Percentiles rank a stretch among this genome's conserved stretches.
Conservation (phyloP, 2,329 filamentous ascomycete species). For the Curvularia spicifera region DNA sequence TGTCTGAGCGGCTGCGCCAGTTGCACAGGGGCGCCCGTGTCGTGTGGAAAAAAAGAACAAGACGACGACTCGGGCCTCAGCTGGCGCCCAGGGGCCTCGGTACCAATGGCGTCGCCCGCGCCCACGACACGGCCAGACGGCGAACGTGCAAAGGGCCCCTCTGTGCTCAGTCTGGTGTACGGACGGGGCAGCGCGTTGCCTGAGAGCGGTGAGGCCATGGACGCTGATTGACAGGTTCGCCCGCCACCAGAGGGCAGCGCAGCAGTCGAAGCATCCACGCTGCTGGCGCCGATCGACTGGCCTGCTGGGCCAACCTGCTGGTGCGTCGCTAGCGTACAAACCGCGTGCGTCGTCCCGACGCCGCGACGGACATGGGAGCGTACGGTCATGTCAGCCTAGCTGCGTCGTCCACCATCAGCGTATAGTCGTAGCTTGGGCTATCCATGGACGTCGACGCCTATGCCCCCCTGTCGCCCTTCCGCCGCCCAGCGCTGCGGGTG, state of each 20-base stretch:
- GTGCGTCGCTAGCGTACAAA: conserved; percentile 36
- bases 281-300: conserved; percentile 38
- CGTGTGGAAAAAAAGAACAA: conserved; percentile 19
- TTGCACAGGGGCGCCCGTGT: conserved; percentile 26
- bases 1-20: conserved; percentile 27
- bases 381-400: conserved; percentile 23
- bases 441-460: conserved; percentile 25
- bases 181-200: conserved; percentile 16
- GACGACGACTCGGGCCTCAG: conserved; percentile 20
- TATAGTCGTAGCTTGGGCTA: conserved; percentile 15
- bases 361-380: conserved; percentile 37
- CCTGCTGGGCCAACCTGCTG: conserved; percentile 22
- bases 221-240: conserved; percentile 17
- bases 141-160: conserved; percentile 16
- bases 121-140: conserved; percentile 17
- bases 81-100: conserved; percentile 19
- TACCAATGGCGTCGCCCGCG: conserved; percentile 33
- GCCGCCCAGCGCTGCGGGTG: conserved; percentile 40
- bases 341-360: conserved; percentile 44
- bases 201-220: conserved; percentile 30
- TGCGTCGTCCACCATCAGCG: conserved; percentile 20
- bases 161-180: neutral
- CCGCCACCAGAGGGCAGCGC: conserved; percentile 4
- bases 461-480: conserved; percentile 37
- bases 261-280: conserved; percentile 10